These are phyloP conservation scores for Ganoderma leucocontextum DNA, from an alignment of 1,284 basidiomycete genomes.

Conservation along the genomic window DNA sequence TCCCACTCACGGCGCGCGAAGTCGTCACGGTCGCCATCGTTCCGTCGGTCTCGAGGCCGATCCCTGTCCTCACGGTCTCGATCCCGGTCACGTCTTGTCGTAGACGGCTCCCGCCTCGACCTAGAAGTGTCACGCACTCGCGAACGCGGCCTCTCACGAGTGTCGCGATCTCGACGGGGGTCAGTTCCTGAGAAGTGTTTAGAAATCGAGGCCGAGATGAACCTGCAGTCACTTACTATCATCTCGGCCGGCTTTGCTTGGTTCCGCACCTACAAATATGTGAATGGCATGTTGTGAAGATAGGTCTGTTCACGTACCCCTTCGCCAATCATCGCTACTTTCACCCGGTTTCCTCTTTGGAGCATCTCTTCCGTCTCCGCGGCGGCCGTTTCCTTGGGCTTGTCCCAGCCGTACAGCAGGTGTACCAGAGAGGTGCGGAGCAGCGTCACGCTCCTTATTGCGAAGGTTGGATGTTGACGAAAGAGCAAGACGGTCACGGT, in stretches of 20 bases:
- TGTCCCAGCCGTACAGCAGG: constrained; percentile 53
- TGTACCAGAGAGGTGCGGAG: constrained; percentile 63
- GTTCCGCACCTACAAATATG: constrained; percentile 52
- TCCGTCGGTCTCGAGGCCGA: constrained; percentile 48
- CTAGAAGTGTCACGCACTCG: constrained; percentile 67
- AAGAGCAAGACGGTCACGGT: constrained; percentile 77
- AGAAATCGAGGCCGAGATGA: background rate
- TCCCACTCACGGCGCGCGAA: constrained; percentile 36
- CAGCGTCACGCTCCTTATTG: constrained; percentile 72
- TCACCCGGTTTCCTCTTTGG: constrained; percentile 76
- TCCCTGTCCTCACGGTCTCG: constrained; percentile 51
- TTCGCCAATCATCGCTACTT: constrained; percentile 80
- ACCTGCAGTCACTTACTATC: constrained; percentile 57
- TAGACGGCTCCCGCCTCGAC: constrained; percentile 62
- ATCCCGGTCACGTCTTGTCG: constrained; percentile 52
- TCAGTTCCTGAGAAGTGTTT: constrained; percentile 51
- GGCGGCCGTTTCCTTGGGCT: constrained; percentile 52
- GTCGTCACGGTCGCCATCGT: constrained; percentile 46
- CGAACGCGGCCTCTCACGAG: constrained; percentile 65
- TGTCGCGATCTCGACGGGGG: constrained; percentile 64
- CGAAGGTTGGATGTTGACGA: constrained; percentile 55
- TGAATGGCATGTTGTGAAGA: constrained; percentile 9
- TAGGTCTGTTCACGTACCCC: constrained; percentile 56
- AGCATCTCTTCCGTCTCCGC: constrained; percentile 64
- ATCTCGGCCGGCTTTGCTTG: constrained; percentile 59